These are phyloP conservation scores for Lanmaoa rubissima DNA, from an alignment of 768 basidiomycete genomes.

Conservation along the genomic window DNA sequence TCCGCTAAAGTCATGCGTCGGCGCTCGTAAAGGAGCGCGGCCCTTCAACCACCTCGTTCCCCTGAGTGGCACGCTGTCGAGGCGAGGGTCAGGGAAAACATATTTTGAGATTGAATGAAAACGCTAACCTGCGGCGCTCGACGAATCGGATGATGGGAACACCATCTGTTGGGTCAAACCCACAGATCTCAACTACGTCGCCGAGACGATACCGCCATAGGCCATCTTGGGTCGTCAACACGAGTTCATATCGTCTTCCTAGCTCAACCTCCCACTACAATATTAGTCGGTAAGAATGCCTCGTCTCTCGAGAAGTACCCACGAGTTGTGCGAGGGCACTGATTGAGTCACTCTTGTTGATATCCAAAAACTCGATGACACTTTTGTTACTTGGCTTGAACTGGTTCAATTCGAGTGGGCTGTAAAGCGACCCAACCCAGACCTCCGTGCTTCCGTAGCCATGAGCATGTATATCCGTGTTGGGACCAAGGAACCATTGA, in stretches of 20 bases:
- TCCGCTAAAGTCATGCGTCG: too few relatives aligned
- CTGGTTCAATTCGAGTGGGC: constrained; percentile 4
- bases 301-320: not conserved
- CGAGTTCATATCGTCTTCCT: constrained; percentile 17
- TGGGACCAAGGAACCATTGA: constrained; percentile 13
- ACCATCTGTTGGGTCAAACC: constrained; percentile 20
- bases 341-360: not conserved
- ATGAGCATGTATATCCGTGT: not conserved
- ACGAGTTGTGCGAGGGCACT: constrained; percentile 1
- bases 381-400: not conserved
- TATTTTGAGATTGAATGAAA: not conserved
- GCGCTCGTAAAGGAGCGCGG: too few relatives aligned
- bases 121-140: constrained; percentile 12
- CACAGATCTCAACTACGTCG: constrained; percentile 20
- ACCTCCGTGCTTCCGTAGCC: constrained; percentile 5
- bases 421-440: constrained; percentile 5
- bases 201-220: constrained; percentile 25
- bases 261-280: constrained; percentile 17
- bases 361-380: constrained; percentile 18
- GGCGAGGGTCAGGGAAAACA: not conserved
- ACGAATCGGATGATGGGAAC: constrained; percentile 18
- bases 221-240: constrained; percentile 18
- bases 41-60: too few relatives aligned
- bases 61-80: not conserved
- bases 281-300: not conserved